Percentiles rank a stretch among this genome's conserved stretches.
Evolutionary conservation across 164 flowering plant species (phyloP).

Genomic region (Liquidambar formosana): DNA sequence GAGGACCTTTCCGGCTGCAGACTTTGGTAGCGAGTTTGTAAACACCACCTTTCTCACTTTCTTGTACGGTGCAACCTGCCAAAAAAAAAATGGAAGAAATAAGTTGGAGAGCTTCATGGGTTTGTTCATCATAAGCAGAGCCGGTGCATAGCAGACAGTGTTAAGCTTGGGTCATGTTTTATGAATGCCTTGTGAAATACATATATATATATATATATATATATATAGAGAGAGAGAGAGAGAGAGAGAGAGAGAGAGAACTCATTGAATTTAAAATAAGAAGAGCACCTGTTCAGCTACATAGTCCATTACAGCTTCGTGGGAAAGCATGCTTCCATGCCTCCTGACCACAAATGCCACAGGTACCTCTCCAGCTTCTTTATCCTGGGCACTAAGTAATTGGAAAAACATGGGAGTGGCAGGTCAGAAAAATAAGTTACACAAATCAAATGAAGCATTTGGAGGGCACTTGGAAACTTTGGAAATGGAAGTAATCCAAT

Average conservation of each 20-base stretch:
- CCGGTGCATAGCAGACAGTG: too few species aligned
- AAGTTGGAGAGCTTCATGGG: too few species aligned
- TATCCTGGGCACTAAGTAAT: constrained; percentile 36
- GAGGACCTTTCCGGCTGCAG: constrained; percentile 82
- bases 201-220: too few species aligned
- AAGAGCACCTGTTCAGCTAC: constrained; percentile 45
- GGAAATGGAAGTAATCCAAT: too few species aligned
- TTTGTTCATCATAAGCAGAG: too few species aligned
- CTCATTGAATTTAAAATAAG: not conserved
- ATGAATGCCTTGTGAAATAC: too few species aligned
- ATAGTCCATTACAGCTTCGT: constrained; percentile 43
- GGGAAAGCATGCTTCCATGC: constrained; percentile 42
- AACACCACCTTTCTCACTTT: constrained; percentile 70
- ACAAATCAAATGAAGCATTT: not conserved
- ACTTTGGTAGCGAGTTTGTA: constrained; percentile 57
- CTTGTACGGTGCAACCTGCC: constrained; percentile 87
- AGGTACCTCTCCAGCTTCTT: constrained; percentile 70
- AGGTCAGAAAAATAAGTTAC: not conserved
- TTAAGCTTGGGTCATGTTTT: not conserved
- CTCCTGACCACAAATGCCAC: constrained; percentile 65
- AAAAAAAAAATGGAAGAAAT: not conserved
- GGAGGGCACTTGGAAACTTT: not conserved
- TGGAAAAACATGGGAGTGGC: not conserved
- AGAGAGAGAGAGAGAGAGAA: too few species aligned
- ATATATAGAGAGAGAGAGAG: too few species aligned